phyloP scores from a whole-genome alignment of 208 protist species.

The Naegleria fowleri region DNA sequence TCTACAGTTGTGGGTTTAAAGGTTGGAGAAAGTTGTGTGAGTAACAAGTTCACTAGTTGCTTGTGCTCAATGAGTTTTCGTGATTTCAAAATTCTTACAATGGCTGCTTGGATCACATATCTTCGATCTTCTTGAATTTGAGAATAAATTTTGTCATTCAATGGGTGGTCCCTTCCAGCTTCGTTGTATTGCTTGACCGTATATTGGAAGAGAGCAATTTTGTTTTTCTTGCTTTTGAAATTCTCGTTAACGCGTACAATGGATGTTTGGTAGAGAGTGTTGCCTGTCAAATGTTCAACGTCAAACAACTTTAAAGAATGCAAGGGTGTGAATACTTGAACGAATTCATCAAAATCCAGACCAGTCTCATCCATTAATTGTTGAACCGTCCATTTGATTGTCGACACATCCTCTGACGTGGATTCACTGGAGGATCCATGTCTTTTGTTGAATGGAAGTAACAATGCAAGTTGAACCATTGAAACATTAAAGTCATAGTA shows the following conservation, averaged over 20 bases:
- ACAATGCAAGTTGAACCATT: background rate
- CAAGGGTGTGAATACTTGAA: background rate
- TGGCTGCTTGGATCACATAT: constrained; percentile 63
- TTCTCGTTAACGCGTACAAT: background rate
- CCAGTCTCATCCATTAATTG: background rate
- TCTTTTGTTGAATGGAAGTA: background rate
- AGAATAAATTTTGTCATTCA: background rate
- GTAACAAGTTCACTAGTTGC: background rate
- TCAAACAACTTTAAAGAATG: background rate
- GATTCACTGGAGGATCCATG: background rate
- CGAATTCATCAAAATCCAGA: background rate
- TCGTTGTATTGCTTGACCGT: background rate
- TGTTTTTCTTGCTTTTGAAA: background rate
- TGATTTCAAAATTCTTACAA: constrained; percentile 77
- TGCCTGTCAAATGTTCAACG: no score
- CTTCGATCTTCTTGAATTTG: constrained; percentile 68
- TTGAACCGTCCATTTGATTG: background rate
- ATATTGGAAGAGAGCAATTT: background rate
- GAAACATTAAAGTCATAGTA: background rate
- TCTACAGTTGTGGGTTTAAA: constrained; percentile 18
- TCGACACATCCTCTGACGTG: no score
- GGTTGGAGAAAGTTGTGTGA: constrained; percentile 4
- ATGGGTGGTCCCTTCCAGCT: background rate
- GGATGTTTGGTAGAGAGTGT: background rate
- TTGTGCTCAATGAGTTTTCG: constrained; percentile 39